phyloP scores from a whole-genome alignment of 2,329 filamentous ascomycete genomes.

The Penicillium sp. region DNA sequence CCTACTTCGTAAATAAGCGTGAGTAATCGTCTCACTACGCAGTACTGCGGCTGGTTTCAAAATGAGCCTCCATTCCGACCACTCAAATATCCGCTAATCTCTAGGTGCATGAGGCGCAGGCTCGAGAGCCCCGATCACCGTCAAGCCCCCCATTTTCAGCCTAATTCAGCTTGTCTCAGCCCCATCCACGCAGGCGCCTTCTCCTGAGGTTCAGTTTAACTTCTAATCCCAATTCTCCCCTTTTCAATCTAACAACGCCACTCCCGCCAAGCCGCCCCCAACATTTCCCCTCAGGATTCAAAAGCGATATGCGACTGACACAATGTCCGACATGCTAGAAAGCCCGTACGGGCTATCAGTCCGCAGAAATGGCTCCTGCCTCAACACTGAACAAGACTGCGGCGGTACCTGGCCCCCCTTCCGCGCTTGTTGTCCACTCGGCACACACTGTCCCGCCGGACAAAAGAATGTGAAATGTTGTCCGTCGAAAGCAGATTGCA shows the following conservation, averaged over 20 bases:
- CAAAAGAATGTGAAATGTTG: constrained; percentile 21
- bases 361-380: constrained; percentile 21
- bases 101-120: too few relatives aligned
- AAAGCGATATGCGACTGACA: neutral
- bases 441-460: constrained; percentile 15
- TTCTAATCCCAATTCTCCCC: neutral
- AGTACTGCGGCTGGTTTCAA: too few relatives aligned
- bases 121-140: too few relatives aligned
- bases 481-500: constrained; percentile 16
- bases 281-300: neutral
- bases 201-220: neutral
- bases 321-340: constrained; percentile 1
- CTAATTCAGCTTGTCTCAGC: too few relatives aligned
- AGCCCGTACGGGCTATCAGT: constrained; percentile 13
- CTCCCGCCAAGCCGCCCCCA: neutral
- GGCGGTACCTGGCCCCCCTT: constrained; percentile 20
- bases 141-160: too few relatives aligned
- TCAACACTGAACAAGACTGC: constrained; percentile 18
- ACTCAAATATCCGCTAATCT: too few relatives aligned
- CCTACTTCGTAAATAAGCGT: too few relatives aligned
- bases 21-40: too few relatives aligned
- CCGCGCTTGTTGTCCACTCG: constrained; percentile 19
- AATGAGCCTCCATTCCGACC: too few relatives aligned
- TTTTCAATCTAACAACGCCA: too few relatives aligned
- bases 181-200: neutral